These are phyloP conservation scores for Kickxella alabastrina DNA, from an alignment of 192 early-diverging fungal species.

Conservation along the genomic window DNA sequence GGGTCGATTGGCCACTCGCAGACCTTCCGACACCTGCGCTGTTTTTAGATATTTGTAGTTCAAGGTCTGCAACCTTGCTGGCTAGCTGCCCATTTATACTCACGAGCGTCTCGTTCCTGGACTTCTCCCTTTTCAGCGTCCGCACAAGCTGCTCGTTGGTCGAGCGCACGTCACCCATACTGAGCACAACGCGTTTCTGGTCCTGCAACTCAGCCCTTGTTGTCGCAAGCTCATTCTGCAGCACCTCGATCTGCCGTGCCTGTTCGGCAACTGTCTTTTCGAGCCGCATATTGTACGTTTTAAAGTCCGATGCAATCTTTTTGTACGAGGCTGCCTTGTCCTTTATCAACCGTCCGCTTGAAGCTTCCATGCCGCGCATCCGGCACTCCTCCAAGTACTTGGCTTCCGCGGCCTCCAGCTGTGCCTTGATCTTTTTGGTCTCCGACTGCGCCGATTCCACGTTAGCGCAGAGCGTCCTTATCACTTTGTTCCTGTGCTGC, in stretches of 20 bases:
- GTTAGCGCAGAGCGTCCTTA: conserved; percentile 35
- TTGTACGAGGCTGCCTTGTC: conserved; percentile 2
- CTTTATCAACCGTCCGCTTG: neutral
- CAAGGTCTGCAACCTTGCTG: conserved; percentile 10
- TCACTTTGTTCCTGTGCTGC: conserved; percentile 23
- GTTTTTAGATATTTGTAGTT: neutral
- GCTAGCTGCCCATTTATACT: conserved; percentile 17
- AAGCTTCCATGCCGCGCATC: neutral
- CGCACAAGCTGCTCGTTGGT: conserved; percentile 38
- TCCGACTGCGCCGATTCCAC: conserved; percentile 24
- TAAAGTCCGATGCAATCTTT: conserved; percentile 10
- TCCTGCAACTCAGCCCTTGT: conserved; percentile 22
- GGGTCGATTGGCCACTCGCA: neutral
- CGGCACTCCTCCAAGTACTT: neutral
- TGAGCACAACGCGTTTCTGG: conserved; percentile 29
- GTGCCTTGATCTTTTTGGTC: conserved; percentile 5
- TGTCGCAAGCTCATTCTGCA: neutral
- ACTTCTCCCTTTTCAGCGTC: conserved; percentile 30
- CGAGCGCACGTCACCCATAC: conserved; percentile 38
- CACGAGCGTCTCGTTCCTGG: conserved; percentile 13
- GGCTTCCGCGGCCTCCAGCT: neutral
- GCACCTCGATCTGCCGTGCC: conserved; percentile 18
- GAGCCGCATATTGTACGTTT: conserved; percentile 7
- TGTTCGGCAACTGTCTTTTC: conserved; percentile 25
- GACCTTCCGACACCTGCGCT: neutral